Percentiles rank a stretch among this genome's conserved stretches.
These are phyloP conservation scores for Fraxinus albicans DNA, from an alignment of 305 asterid genomes.

Conservation along the genomic window DNA sequence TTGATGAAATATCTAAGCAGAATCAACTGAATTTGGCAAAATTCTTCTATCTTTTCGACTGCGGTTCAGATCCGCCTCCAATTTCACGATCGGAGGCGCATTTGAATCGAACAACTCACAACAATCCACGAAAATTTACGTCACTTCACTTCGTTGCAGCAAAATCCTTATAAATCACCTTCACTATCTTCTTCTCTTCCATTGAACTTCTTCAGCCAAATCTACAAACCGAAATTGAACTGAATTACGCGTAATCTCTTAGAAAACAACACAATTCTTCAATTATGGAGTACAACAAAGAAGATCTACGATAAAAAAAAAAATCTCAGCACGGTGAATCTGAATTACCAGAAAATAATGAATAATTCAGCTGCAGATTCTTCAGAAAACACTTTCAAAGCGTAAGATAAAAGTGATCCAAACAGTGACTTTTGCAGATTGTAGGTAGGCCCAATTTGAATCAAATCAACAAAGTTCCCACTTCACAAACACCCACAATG, in stretches of 20 bases:
- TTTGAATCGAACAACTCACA: conserved; percentile 21
- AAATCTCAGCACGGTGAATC: conserved; percentile 23
- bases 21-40: conserved; percentile 7
- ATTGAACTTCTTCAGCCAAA: background rate
- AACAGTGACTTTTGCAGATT: conserved; percentile 45
- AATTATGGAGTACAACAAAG: background rate
- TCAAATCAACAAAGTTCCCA: conserved; percentile 27
- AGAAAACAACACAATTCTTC: conserved; percentile 8
- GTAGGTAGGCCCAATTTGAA: conserved; percentile 45
- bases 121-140: conserved; percentile 1
- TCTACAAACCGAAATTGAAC: conserved; percentile 32
- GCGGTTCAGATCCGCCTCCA: conserved; percentile 62
- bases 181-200: conserved; percentile 14
- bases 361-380: conserved; percentile 58
- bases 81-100: conserved; percentile 49
- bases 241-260: conserved; percentile 27
- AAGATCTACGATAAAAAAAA: conserved; percentile 17
- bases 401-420: conserved; percentile 49
- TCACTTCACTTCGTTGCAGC: conserved; percentile 5
- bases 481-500: conserved; percentile 27
- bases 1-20: conserved; percentile 8
- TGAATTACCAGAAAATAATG: conserved; percentile 34
- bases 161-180: conserved; percentile 21
- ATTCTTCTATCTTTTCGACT: background rate
- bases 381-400: conserved; percentile 28